Percentiles rank a stretch among this genome's conserved stretches.
phyloP scores from a whole-genome alignment of 371 early-diverging fungal genomes.

The Entomophthora muscae region DNA sequence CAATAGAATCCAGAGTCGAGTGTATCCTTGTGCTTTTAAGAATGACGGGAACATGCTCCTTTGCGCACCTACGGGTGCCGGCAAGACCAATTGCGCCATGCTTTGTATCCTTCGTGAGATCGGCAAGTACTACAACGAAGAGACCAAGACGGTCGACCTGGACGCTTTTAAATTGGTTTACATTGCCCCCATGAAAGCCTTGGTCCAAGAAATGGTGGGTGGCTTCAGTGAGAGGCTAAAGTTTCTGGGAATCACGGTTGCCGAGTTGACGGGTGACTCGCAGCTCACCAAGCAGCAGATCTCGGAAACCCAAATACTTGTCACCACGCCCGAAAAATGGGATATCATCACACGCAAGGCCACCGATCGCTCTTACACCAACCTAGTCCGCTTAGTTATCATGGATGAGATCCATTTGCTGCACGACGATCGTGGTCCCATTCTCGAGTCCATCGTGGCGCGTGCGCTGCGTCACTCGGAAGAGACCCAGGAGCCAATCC shows the following conservation, averaged over 20 bases:
- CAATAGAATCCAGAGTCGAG: conserved; percentile 84
- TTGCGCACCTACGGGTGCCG: conserved; percentile 99
- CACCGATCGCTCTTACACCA: conserved; percentile 79
- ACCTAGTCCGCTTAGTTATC: conserved; percentile 83
- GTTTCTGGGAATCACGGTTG: conserved; percentile 69
- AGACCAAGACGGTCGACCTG: conserved; percentile 54
- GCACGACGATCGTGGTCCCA: conserved; percentile 98
- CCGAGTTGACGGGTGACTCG: conserved; percentile 97
- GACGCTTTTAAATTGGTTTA: conserved; percentile 94
- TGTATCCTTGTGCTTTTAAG: conserved; percentile 73
- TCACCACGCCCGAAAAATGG: conserved; percentile 99
- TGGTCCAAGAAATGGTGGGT: conserved; percentile 95
- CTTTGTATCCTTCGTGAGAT: conserved; percentile 80
- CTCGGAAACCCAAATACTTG: conserved; percentile 87
- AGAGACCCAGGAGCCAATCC: conserved; percentile 71
- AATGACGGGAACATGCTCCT: conserved; percentile 89
- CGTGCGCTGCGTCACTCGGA: conserved; percentile 84
- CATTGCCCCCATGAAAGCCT: conserved; percentile 99
- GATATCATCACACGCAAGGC: conserved; percentile 97
- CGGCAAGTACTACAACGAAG: conserved; percentile 50
- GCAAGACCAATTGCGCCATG: conserved; percentile 98
- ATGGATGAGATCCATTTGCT: conserved; percentile 99
- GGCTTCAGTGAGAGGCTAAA: conserved; percentile 69
- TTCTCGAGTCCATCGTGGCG: conserved; percentile 90
- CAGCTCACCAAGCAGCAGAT: conserved; percentile 91